Evolutionary conservation across 345 rosid species (phyloP).

Genomic region (Eucalyptus lansdowneana): DNA sequence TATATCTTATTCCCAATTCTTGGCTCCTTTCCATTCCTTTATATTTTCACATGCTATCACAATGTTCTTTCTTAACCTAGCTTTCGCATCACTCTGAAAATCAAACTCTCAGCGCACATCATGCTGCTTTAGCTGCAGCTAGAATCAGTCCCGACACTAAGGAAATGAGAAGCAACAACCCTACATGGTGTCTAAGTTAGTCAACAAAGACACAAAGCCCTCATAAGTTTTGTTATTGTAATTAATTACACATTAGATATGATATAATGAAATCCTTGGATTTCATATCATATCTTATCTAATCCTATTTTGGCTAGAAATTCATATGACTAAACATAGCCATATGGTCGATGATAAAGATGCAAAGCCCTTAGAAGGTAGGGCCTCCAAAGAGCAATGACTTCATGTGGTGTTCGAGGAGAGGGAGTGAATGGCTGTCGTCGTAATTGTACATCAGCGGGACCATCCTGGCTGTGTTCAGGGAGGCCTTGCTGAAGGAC

Average conservation of each 20-base stretch:
- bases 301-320: too few species aligned
- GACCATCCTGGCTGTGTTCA: conserved; percentile 1
- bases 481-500: conserved; percentile 14
- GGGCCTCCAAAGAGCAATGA: background rate
- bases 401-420: conserved; percentile 15
- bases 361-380: background rate
- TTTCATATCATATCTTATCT: background rate
- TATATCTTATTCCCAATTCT: too few species aligned
- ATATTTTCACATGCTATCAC: too few species aligned
- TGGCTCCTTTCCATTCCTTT: too few species aligned
- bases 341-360: background rate
- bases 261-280: background rate
- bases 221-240: too few species aligned
- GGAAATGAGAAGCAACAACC: background rate
- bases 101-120: background rate
- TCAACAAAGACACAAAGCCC: background rate
- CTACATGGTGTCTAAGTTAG: background rate
- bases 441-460: too few species aligned
- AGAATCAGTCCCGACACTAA: background rate
- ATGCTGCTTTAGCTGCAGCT: background rate
- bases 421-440: background rate
- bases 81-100: too few species aligned
- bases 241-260: too few species aligned
- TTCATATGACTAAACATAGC: background rate
- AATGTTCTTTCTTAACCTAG: too few species aligned